A percentile compares a stretch with the other conserved stretches of the same genome.
phyloP scores from a whole-genome alignment of 495 filamentous ascomycete species.

The Astrothelium subdiscretum region DNA sequence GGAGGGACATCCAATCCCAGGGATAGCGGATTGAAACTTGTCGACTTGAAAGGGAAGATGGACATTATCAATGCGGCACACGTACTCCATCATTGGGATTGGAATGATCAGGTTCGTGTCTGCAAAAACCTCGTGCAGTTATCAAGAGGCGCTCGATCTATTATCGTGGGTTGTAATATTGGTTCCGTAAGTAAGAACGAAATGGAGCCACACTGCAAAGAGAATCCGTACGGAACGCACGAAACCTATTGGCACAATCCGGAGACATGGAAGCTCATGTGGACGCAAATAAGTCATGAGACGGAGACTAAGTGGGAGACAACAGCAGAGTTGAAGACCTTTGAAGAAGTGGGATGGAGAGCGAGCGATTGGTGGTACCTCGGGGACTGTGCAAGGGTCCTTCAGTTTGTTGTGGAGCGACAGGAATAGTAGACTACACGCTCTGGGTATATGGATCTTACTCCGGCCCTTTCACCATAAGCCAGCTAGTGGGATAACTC shows the following conservation, averaged over 20 bases:
- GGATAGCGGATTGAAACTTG: background rate
- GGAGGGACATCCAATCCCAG: background rate
- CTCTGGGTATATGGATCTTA: too few species aligned
- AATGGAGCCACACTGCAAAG: background rate
- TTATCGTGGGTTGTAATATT: constrained; percentile 12
- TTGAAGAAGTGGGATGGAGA: constrained; percentile 2
- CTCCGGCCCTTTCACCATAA: too few species aligned
- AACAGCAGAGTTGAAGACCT: background rate
- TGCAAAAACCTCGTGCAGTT: constrained; percentile 3
- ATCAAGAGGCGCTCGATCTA: constrained; percentile 1
- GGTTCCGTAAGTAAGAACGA: constrained; percentile 1
- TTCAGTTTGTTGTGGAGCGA: constrained; percentile 5
- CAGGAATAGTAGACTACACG: too few species aligned
- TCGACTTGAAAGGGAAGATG: constrained; percentile 15
- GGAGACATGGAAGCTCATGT: constrained; percentile 1
- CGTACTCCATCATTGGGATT: constrained; percentile 30
- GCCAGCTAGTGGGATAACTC: too few species aligned
- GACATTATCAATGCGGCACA: constrained; percentile 19
- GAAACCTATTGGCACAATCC: background rate
- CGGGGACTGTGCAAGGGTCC: background rate
- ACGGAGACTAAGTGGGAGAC: constrained; percentile 7
- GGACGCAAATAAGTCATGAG: background rate
- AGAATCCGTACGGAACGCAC: background rate
- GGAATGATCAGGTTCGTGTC: constrained; percentile 20
- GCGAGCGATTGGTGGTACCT: constrained; percentile 1